Base-by-base conservation (phyloP, 257 asterid genomes). In the Anisodus tanguticus region DNA sequence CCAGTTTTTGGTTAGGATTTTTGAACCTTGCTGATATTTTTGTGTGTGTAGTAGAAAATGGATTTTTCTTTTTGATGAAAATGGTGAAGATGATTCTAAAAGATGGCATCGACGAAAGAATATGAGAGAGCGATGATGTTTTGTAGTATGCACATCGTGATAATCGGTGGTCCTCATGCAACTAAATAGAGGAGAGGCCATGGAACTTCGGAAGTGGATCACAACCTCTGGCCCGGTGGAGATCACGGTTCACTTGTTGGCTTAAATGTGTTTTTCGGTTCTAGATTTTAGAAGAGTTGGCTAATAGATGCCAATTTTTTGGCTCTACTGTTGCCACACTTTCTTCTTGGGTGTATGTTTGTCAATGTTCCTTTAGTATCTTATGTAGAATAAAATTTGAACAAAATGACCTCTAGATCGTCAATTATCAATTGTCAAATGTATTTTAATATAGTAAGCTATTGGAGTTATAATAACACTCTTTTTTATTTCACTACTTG, bases 271-370 rank as follows among this genome's bases (percentile, higher is more conserved):
- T n/a, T 60, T 26, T 60, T 60, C 35, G 6, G 12, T 60, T n/a
- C 10, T 60, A 8, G 26, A 4, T 62, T 8, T 62, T 19, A 10
- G 68, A 62, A 62, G 68, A 19, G 15, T 62, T 62, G 37, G 68
- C 68, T 62, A 3, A 62, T 37, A 62, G 6, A 62, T 19, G 68
- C 37, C 12, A 19, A 62, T 9, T 3, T 1, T 17, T 3, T 62
- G 8, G 2, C 15, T 37, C 68, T 19, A 9, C 11, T n/a, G 5
- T 59, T 19, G 37, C 6, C 37, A 60, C 1, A 26, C 13, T 9
- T 3, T 8, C 19, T 8, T 26, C 68, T 62, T 1, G 2, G 97
- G 98, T n/a, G 82, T 91, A 0, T 66, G 11, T 66, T 5, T 10
- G 45, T 66, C 10, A 66, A 11, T 37, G 3, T 31, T n/a, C n/a